Evolutionary conservation across 2,329 filamentous ascomycete species (phyloP).

Genomic region (Parastagonospora nodorum): DNA sequence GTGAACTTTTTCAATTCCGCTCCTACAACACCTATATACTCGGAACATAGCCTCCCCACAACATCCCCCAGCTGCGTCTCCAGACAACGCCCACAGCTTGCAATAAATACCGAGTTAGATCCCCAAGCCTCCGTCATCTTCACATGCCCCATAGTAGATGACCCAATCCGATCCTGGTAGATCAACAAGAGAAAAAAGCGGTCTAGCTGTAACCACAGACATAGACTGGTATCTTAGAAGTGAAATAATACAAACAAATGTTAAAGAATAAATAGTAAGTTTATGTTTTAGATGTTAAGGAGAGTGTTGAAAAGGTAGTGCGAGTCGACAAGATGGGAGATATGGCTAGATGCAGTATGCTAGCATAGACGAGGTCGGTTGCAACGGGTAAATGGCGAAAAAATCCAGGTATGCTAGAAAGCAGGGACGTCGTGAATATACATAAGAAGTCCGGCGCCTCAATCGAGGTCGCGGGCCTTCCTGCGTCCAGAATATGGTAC

Average conservation of each 20-base stretch:
- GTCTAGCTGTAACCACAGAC: constrained; percentile 36
- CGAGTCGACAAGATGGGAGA: constrained; percentile 20
- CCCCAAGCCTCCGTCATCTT: constrained; percentile 23
- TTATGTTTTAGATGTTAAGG: constrained; percentile 38
- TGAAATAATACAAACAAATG: constrained; percentile 35
- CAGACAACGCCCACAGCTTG: constrained; percentile 13
- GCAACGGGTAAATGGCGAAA: constrained; percentile 8
- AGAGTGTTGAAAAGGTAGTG: constrained; percentile 44
- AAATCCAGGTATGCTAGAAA: constrained; percentile 9
- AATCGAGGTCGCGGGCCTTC: constrained; percentile 3
- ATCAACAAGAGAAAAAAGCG: constrained; percentile 39
- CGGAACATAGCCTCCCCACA: constrained; percentile 35
- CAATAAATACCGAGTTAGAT: constrained; percentile 27
- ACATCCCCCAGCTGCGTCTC: constrained; percentile 9
- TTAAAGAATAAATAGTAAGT: constrained; percentile 36
- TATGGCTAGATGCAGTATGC: constrained; percentile 19
- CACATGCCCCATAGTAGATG: constrained; percentile 11
- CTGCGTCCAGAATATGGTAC: constrained; percentile 35
- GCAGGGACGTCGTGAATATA: constrained; percentile 19
- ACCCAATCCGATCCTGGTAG: constrained; percentile 11
- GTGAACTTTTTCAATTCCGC: constrained; percentile 34
- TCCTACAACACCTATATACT: constrained; percentile 36
- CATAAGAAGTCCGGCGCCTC: constrained; percentile 16
- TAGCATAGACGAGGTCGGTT: constrained; percentile 21
- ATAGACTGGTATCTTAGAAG: constrained; percentile 51